phyloP scores from a whole-genome alignment of 306 rosid genomes.

The Pterocarpus macrocarpus region DNA sequence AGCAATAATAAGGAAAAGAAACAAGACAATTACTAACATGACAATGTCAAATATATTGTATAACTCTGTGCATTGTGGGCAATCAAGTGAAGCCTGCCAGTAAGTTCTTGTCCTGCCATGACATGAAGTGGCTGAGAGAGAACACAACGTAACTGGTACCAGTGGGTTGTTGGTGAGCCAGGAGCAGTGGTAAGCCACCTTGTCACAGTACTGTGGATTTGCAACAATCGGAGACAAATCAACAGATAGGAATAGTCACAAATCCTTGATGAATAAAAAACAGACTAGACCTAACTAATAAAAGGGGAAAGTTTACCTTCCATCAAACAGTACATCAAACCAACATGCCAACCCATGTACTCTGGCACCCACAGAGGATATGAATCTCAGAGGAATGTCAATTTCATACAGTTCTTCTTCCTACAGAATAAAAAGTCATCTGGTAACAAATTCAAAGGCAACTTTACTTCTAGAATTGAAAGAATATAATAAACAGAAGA shows the following conservation, averaged over 20 bases:
- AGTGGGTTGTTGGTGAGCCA: slow-evolving; percentile 87
- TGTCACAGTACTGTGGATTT: slow-evolving; percentile 68
- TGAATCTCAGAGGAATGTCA: slow-evolving; percentile 78
- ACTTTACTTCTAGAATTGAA: slow-evolving; percentile 3
- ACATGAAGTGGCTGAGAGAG: slow-evolving; percentile 86
- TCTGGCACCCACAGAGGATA: slow-evolving; percentile 77
- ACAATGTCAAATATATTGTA: slow-evolving; percentile 72
- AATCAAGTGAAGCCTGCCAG: slow-evolving; percentile 81
- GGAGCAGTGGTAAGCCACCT: slow-evolving; percentile 93
- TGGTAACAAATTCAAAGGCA: not conserved
- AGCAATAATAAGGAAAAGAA: not conserved
- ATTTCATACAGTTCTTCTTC: slow-evolving; percentile 86
- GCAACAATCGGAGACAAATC: slow-evolving; percentile 18
- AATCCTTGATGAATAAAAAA: slow-evolving; percentile 4
- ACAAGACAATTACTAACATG: slow-evolving; percentile 58
- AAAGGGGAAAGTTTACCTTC: slow-evolving; percentile 66
- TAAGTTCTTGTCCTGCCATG: slow-evolving; percentile 91
- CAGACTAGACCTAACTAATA: slow-evolving; percentile 9
- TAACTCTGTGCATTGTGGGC: slow-evolving; percentile 93
- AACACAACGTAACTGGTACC: slow-evolving; percentile 91
- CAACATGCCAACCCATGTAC: slow-evolving; percentile 94
- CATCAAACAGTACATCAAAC: slow-evolving; percentile 89
- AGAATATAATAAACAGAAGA: slow-evolving; percentile 2
- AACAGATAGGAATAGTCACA: not conserved
- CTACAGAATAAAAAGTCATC: slow-evolving; percentile 49